Percentiles rank a stretch among this genome's conserved stretches.
phyloP scores from a whole-genome alignment of 176 grass and related monocot species.

The Hordeum vulgare region MorexV3_pseudomolecules_assembly NC_058520.1:567999418-567999917 shows the following conservation, averaged over 20 bases:
- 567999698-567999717: background rate
- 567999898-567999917: slow-evolving; percentile 97
- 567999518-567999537: slow-evolving; percentile 3
- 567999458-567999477: background rate
- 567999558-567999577: slow-evolving; percentile 6
- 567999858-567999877: slow-evolving; percentile 83
- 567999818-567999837: slow-evolving; percentile 93
- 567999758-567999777: slow-evolving; percentile 1
- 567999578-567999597: slow-evolving; percentile 79
- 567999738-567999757: background rate
- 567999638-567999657: slow-evolving; percentile 57
- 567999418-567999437: background rate
- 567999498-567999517: slow-evolving; percentile 2
- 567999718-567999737: background rate
- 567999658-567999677: background rate
- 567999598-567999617: slow-evolving; percentile 97
- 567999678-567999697: background rate
- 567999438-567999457: background rate
- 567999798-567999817: slow-evolving; percentile 54
- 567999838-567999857: slow-evolving; percentile 98
- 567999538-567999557: background rate
- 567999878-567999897: slow-evolving; percentile 74
- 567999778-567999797: slow-evolving; percentile 9
- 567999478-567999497: background rate
- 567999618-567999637: slow-evolving; percentile 86